These are phyloP conservation scores for Amborella trichopoda DNA, from an alignment of 164 flowering plant species.

Conservation along the genomic window DNA sequence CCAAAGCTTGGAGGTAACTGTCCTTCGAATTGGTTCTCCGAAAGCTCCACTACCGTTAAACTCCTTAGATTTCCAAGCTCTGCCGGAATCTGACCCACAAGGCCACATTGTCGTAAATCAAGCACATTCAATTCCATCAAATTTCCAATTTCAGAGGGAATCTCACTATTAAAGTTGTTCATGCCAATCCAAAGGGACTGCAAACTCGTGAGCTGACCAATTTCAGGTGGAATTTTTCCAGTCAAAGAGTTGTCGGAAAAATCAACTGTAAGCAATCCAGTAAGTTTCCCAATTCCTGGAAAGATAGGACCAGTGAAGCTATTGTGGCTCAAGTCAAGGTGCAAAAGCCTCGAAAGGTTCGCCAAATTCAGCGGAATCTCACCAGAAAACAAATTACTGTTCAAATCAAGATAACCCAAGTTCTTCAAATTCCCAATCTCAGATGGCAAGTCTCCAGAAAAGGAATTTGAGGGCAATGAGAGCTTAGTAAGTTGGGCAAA, in stretches of 20 bases:
- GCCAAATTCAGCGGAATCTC: constrained; percentile 32
- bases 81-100: constrained; percentile 37
- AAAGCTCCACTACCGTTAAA: constrained; percentile 34
- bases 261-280: constrained; percentile 24
- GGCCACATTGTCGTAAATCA: constrained; percentile 19
- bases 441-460: constrained; percentile 36
- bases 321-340: constrained; percentile 33
- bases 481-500: constrained; percentile 30
- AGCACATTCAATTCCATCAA: constrained; percentile 27
- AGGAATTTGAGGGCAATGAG: constrained; percentile 32
- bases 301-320: constrained; percentile 27
- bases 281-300: constrained; percentile 15
- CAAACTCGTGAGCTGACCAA: constrained; percentile 24
- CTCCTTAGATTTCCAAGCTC: constrained; percentile 28
- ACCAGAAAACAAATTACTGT: constrained; percentile 38
- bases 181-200: constrained; percentile 12
- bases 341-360: constrained; percentile 27
- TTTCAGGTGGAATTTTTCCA: constrained; percentile 27
- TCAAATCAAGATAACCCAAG: constrained; percentile 36
- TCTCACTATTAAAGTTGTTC: constrained; percentile 23
- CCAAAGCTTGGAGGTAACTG: constrained; percentile 40
- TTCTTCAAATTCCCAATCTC: constrained; percentile 31
- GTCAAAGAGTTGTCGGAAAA: constrained; percentile 31
- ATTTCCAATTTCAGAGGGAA: constrained; percentile 34
- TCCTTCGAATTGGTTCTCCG: constrained; percentile 41